Base-by-base conservation (phyloP, 176 grass and related monocot species). In the Carex littledalei region DNA sequence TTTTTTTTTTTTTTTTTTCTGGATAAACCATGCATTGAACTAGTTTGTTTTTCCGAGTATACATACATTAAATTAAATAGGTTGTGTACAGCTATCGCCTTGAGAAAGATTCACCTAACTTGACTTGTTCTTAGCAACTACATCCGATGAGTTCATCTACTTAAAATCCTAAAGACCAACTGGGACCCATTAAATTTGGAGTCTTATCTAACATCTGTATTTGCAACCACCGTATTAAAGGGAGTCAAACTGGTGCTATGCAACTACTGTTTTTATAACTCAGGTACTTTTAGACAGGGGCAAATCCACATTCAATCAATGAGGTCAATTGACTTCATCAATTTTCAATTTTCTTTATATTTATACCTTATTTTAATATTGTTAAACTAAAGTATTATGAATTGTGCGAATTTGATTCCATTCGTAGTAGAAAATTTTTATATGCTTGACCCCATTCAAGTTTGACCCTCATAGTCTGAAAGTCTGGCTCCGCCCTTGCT, bases 31-130 rank as follows among this genome's bases (percentile, higher is more conserved):
- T 78, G 47, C 21, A 78, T 32, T 56, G 21, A 78, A 78, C 14
- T 56, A 78, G 74, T 14, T 78, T 24, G 47, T 55, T 78, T 78
- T 76, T 52, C 58, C 37, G 15, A 82, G 10, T 66, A 26, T 53
- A 63, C n/a, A 82, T 66, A 45, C 43, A 65, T 49, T 66, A 65
- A 45, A 82, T 8, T 45, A 65, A 81, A 20, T 65, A 7, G 60
- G 26, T 29, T 82, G 37, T 82, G 26, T 83, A 83, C 80, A 83
- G 80, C 80, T 83, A 67, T 83, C 6, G 5, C 26, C 21, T 67
- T 83, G 80, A 83, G 80, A 83, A 53, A 67, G 61, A 83, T 67
- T 64, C 80, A 83, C 80, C 80, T 83, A 83, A 63, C 80, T 53
- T 29, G 31, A 67, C 41, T 83, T 53, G 43, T 83, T 83, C 34